phyloP scores from a whole-genome alignment of 495 filamentous ascomycete genomes.

The Chaetomium fimeti region DNA sequence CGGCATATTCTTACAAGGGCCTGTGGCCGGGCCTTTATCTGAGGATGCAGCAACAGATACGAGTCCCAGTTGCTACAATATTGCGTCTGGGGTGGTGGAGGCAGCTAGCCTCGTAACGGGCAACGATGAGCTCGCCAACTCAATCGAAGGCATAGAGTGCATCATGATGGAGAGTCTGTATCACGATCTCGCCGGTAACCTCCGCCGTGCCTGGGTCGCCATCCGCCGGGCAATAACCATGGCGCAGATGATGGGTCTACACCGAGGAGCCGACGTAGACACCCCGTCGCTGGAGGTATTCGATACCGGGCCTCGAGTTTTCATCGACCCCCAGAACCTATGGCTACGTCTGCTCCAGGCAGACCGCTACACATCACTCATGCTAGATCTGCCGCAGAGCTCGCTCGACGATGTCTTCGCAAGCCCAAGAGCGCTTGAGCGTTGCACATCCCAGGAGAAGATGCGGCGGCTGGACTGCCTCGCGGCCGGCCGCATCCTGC shows the following conservation, averaged over 20 bases:
- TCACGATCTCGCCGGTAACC: constrained; percentile 47
- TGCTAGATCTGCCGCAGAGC: constrained; percentile 39
- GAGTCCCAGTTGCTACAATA: constrained; percentile 25
- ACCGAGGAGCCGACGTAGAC: constrained; percentile 22
- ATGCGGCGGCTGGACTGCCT: constrained; percentile 36
- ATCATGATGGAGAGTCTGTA: constrained; percentile 52
- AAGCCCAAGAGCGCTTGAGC: constrained; percentile 22
- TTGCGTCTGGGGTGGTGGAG: constrained; percentile 41
- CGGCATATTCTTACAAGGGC: constrained; percentile 42
- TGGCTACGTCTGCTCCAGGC: constrained; percentile 38
- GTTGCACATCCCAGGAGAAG: constrained; percentile 25
- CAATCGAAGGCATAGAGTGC: constrained; percentile 51
- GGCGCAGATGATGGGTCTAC: constrained; percentile 49
- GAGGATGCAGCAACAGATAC: constrained; percentile 19
- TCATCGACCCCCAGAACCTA: constrained; percentile 28
- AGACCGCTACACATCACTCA: constrained; percentile 38
- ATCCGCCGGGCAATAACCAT: constrained; percentile 46
- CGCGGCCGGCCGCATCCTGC: constrained; percentile 30
- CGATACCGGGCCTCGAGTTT: constrained; percentile 16
- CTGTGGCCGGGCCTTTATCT: constrained; percentile 27
- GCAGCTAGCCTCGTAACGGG: constrained; percentile 48
- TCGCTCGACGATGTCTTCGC: constrained; percentile 27
- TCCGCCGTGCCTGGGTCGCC: constrained; percentile 46
- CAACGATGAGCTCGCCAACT: constrained; percentile 50
- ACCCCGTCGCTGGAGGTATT: constrained; percentile 7